Evolutionary conservation across 345 rosid species (phyloP), one percentile per base, ranked within the genome.

Genomic region (Hibiscus mutabilis): DNA sequence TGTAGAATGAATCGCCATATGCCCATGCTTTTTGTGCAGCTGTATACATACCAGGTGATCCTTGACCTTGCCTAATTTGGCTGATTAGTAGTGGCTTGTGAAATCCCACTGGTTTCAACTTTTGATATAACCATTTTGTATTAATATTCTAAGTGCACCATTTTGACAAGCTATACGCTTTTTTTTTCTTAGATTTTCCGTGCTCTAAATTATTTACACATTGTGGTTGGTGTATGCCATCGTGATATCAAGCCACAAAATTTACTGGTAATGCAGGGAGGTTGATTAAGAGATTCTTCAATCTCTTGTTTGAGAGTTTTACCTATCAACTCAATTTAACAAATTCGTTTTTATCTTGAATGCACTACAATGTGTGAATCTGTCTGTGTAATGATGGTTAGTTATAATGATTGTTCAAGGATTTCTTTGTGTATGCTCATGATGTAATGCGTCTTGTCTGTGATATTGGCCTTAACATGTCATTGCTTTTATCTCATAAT

Each of bases 221-320:
- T 85, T 62, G 96, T 95, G 46, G 80, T 87, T 80, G 96, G 96
- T 61, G 97, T 92, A 66, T 90, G 97, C 72, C 99, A 95, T 73
- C 97, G 99, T 69, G 99, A 95, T 83, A 90, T 95, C 73, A 95
- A 92, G 86, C 99, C 99, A 19, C 97, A 92, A 78, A 95, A 95
- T 82, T 79, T 95, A 78, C 77, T 95, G 93, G 99, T 94, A 86
- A 80, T 86, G 22, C 59, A 57, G 9, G 14, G 5, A 35, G 60
- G 15, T 56, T 49, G 47, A 66, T 6, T 61, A 6, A 61, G 24
- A 61, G 3, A n/a, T 33, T 16, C 16, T 61, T 61, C 14, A 33
- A 33, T 60, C 4, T 16, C 24, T 16, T 29, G 64, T n/a, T 3
- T 16, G 44, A 31, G 66, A 4, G 16, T 33, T 12, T 33, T 33